Evolutionary conservation across 345 rosid species (phyloP).

Genomic region (Camelina sativa): DNA sequence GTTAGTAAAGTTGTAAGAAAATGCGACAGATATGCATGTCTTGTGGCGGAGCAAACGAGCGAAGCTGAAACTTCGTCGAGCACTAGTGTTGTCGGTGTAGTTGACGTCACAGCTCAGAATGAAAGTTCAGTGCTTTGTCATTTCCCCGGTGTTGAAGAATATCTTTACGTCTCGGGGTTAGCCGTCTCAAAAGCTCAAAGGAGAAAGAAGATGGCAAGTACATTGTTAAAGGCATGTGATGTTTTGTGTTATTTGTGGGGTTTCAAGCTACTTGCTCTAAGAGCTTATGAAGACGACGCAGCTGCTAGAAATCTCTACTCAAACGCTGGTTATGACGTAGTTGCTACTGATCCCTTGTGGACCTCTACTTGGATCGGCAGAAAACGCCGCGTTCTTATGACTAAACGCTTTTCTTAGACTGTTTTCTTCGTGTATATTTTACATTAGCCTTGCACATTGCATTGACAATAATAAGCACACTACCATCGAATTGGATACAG

Average conservation of each 20-base stretch:
- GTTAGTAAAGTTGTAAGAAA: not conserved
- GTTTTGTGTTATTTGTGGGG: conserved; percentile 64
- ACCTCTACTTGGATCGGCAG: conserved; percentile 71
- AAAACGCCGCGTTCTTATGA: conserved; percentile 74
- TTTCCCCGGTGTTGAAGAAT: conserved; percentile 64
- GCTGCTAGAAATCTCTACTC: conserved; percentile 70
- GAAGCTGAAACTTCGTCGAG: conserved; percentile 36
- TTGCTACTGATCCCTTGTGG: conserved; percentile 70
- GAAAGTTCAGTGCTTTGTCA: conserved; percentile 61
- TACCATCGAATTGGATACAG: not conserved
- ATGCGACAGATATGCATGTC: conserved; percentile 68
- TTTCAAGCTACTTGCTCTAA: conserved; percentile 62
- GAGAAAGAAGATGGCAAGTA: conserved; percentile 74
- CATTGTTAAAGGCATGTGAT: conserved; percentile 76
- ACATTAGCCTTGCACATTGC: conserved; percentile 12
- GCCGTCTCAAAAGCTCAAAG: conserved; percentile 72
- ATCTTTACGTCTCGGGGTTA: conserved; percentile 83
- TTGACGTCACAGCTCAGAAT: conserved; percentile 69
- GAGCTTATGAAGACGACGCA: conserved; percentile 80
- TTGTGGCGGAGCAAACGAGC: conserved; percentile 66
- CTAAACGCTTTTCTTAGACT: conserved; percentile 49
- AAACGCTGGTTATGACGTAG: conserved; percentile 73
- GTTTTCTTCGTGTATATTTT: conserved; percentile 24
- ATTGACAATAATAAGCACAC: not conserved
- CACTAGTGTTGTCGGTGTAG: conserved; percentile 67